Base-by-base conservation (phyloP, 805 yeast species). In the Kodamaea laetipori region DNA sequence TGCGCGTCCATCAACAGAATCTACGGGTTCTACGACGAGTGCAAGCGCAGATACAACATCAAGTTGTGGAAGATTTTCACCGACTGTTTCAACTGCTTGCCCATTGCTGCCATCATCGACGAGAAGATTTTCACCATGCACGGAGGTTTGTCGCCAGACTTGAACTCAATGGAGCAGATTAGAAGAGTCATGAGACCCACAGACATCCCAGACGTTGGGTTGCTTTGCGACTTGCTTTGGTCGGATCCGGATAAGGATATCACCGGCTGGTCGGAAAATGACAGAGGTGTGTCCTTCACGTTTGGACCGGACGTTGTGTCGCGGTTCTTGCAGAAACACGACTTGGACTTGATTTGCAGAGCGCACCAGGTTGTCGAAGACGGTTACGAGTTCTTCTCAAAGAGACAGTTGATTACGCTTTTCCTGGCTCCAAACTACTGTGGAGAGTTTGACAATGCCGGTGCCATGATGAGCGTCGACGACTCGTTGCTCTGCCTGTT, bases 291-390 rank as follows among this genome's bases (percentile, higher is more conserved):
- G 49, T 90, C 97, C 18, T 92, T 90, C 69, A 92, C 98, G n/a
- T 92, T 94, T 71, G 98, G 98, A n/a, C 98, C 98, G 7, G 99
- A 92, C 66, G 98, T 92, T 42, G 98, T 92, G 43, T 86, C 96
- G 54, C 78, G 98, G 69, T 92, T 92, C 66, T 73, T 94, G 65
- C 97, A 92, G 66, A 90, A 90, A 62, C 98, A 92, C 68, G 98
- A 92, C 64, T 87, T 92, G 94, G 98, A 94, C 69, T 81, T 92
- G 61, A 90, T 92, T 59, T 94, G 98, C 73, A 82, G 99, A 66
- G 98, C 98, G 37, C 99, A 92, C 76, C 98, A 92, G 73, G 99
- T 92, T 51, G 99, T 92, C 49, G 99, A 92, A 73, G 99, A 92
- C 69, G 99, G 99, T 54, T 92, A 94, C 69, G 98, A 92, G 74